Evolutionary conservation across 257 asterid genomes (phyloP), one percentile per base, ranked within the genome.

Genomic region (Perilla frutescens): DNA sequence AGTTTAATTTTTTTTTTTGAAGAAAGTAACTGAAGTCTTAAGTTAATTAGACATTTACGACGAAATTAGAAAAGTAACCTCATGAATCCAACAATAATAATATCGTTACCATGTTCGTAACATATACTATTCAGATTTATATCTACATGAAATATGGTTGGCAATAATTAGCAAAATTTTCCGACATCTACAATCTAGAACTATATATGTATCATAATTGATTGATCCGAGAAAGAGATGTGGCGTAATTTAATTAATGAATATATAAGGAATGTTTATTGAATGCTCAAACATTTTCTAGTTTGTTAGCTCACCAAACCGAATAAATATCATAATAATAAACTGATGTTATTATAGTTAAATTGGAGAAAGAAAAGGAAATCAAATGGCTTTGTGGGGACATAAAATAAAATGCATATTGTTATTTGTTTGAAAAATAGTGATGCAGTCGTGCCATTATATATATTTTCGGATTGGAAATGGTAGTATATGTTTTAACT

Each of bases 291-390:
- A 68, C 40, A 41, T 31, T 68, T 40, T 37, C 7, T 29, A 8
- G 66, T 53, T 15, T 68, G 60, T 70, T 76, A 76, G 77, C 57
- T 70, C 72, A 77, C 81, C 75, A 60, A 72, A 78, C 75, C 7
- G 56, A 63, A 55, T 63, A 11, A 64, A 56, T 43, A 34, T 71
- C 70, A 71, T 15, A 58, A 36, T 13, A 44, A 56, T 68, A 37
- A 64, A 26, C 26, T 10, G 26, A 5, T 50, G 20, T 2, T 50
- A 32, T 26, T 45, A 6, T 36, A 63, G 62, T 47, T 37, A 15
- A 71, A 45, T 6, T 57, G 7, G 14, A 20, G 39, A 29, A 39
- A 37, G 40, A 65, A 64, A 66, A 48, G 74, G 77, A 57, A 71
- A 65, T 50, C 48, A 43, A 6, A 4, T 48, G 40, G 8, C 48